Evolutionary conservation across 345 rosid species (phyloP).

Genomic region (Laguncularia racemosa): DNA sequence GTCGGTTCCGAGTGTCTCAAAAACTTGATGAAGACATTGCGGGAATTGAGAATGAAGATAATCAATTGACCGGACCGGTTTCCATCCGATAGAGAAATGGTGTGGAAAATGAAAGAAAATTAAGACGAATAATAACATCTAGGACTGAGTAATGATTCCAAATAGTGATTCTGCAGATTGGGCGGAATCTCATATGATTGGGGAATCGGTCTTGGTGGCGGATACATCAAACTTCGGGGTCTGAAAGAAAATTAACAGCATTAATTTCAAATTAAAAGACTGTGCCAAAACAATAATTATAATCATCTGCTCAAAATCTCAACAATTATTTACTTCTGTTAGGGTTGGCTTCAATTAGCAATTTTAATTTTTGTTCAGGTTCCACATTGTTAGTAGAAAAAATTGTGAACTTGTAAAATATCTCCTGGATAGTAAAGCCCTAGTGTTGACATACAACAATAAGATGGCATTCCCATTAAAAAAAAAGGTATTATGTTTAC

Average conservation of each 20-base stretch:
- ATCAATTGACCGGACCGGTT: constrained; percentile 10
- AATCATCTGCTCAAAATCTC: constrained; percentile 12
- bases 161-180: constrained; percentile 14
- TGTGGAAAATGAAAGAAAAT: constrained; percentile 84
- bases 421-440: too few species aligned
- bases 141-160: constrained; percentile 48
- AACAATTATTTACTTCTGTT: constrained; percentile 1
- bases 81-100: constrained; percentile 35
- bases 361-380: constrained; percentile 2
- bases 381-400: constrained; percentile 6
- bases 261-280: constrained; percentile 8
- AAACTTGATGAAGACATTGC: constrained; percentile 35
- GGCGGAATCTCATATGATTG: constrained; percentile 9
- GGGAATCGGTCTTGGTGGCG: constrained; percentile 38
- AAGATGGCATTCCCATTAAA: too few species aligned
- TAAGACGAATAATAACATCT: constrained; percentile 50
- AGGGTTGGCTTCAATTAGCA: constrained; percentile 2
- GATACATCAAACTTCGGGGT: constrained; percentile 12
- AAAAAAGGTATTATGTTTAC: too few species aligned
- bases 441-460: too few species aligned
- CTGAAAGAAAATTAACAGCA: constrained; percentile 27
- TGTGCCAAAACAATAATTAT: constrained; percentile 1
- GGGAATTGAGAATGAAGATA: constrained; percentile 66
- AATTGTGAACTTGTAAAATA: too few species aligned
- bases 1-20: constrained; percentile 46